phyloP scores from a whole-genome alignment of 2,329 filamentous ascomycete genomes.

The Rasamsonia emersonii region DNA sequence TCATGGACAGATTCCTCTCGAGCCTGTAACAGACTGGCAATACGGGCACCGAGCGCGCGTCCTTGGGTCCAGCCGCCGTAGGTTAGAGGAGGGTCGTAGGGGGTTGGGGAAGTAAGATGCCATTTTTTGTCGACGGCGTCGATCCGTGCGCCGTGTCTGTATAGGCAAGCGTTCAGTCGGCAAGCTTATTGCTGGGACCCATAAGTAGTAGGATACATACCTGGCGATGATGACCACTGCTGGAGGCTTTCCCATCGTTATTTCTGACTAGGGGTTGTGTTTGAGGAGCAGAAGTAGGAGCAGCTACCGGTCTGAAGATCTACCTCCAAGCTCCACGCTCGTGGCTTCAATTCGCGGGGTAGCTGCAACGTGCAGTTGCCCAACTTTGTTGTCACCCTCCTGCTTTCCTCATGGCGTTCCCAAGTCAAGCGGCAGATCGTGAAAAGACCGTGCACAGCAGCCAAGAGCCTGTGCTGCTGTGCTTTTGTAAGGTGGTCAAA shows the following conservation, averaged over 20 bases:
- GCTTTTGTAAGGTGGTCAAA: too few relatives aligned
- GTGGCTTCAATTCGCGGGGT: constrained; percentile 4
- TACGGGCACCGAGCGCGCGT: constrained; percentile 70
- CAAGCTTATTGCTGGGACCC: neutral
- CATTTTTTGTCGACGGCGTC: constrained; percentile 92
- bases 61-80: constrained; percentile 91
- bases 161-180: neutral
- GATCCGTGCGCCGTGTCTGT: constrained; percentile 80
- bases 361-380: constrained; percentile 3
- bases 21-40: constrained; percentile 59
- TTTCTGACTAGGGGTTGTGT: neutral
- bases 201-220: constrained; percentile 15
- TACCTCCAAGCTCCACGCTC: too few relatives aligned
- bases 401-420: too few relatives aligned
- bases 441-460: too few relatives aligned
- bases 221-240: constrained; percentile 36
- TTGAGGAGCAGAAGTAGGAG: too few relatives aligned
- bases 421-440: too few relatives aligned
- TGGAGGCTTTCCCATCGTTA: constrained; percentile 29
- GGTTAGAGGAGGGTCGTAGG: constrained; percentile 90
- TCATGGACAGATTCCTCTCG: constrained; percentile 28
- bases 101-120: constrained; percentile 85
- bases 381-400: too few relatives aligned
- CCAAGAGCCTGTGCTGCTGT: too few relatives aligned
- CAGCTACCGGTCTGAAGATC: too few relatives aligned